Base-by-base conservation (phyloP, 2,329 filamentous ascomycete species). In the Corniculantispora saksenae region DNA sequence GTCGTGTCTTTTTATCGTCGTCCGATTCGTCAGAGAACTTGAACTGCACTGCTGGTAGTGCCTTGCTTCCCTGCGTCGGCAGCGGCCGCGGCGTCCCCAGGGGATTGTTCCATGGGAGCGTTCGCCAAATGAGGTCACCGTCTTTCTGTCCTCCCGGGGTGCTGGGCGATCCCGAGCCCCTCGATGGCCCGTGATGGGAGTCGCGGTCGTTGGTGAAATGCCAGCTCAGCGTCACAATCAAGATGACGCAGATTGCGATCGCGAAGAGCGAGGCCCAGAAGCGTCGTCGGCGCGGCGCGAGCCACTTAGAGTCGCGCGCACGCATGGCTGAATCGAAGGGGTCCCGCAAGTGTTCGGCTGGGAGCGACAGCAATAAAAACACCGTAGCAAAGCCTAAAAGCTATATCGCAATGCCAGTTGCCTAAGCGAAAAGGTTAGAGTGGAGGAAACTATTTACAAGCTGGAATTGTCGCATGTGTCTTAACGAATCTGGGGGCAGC, bases 1-100 rank as follows among this genome's bases (percentile, higher is more conserved):
- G n/a, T 79, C 81, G 55, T 74, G 68, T 64, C 56, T 69, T 57
- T 43, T 69, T 73, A 13, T 67, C 57, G 3, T 50, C 48, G 2
- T 65, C 45, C 1, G 65, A 64, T 60, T 72, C 70, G 27, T 61
- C 55, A 21, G 65, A 64, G 56, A 54, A 57, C 21, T 43, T 62
- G 15, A 60, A 60, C 25, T 66, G 64, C 21, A 66, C 58, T n/a
- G 43, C 48, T 29, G 64, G 64, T 17, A 66, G 29, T 1, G 50
- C 23, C 21, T 58, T 43, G 29, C 29, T 21, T 8, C 58, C 53
- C 10, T 54, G 35, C 1, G 38, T 62, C 15, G 64, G 64, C 19
- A 66, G 35, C 17, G 64, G 57, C 5, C 58, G 58, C 15, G 50
- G 53, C 21, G 59, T 45, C 6, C 21, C 54, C 9, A 66, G 23